Base-by-base conservation (phyloP, 1,284 basidiomycete species). In the Bjerkandera adusta region DNA sequence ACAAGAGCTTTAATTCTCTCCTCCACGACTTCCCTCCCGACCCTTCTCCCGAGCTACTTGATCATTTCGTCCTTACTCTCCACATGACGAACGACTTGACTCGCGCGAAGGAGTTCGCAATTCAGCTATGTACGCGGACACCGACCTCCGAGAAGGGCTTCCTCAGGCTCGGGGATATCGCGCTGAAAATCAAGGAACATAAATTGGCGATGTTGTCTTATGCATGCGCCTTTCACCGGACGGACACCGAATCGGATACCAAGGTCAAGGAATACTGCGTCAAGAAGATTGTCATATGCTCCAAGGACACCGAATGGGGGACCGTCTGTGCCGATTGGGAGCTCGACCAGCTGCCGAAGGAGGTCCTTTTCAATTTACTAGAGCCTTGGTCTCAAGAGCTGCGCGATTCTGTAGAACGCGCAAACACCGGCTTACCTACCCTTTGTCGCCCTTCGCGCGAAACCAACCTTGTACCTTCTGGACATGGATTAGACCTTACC, bases 131-230 rank as follows among this genome's bases (percentile, higher is more conserved):
- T 43, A 25, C 51, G 15, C 43, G 47, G 7, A 56, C 57, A 41
- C 66, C 72, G 0, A 52, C 64, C 2, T 71, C 71, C 1, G 66
- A 72, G 49, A 71, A 68, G 52, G 77, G 77, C 0, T 80, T 70
- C 52, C 59, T 81, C 5, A 63, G 81, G 36, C 62, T 80, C 1
- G 80, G 66, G 10, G 77, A 79, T 50, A 64, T 71, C 6, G 66
- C 72, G 11, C 54, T 70, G 8, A 56, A 59, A 26, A 53, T 58
- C 2, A 57, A 58, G 1, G 57, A 59, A 18, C 56, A 62, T 50
- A 83, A 82, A 56, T 61, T 77, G n/a, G 70, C 76, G 0, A 78
- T 79, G 73, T 63, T 82, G 3, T 67, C 76, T 0, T 82, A 72
- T 57, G 77, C 70, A 15, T 67, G 66, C 32, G 73, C 73, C 1